These are phyloP conservation scores for Paecilomyces niveus DNA, from an alignment of 2,329 filamentous ascomycete genomes.

Conservation along the genomic window DNA sequence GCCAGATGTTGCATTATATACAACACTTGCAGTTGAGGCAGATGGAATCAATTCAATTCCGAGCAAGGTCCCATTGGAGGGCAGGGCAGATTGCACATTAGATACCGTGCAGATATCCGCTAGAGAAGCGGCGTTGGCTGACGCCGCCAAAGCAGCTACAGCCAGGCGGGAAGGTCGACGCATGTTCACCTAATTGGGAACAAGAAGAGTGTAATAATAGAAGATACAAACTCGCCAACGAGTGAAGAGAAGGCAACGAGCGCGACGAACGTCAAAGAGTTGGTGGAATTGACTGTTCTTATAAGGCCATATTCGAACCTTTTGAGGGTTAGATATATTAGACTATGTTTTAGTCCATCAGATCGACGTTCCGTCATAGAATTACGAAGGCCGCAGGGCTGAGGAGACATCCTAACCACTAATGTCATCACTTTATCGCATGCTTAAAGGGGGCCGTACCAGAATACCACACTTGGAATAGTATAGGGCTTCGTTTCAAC, in stretches of 20 bases:
- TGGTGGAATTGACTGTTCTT: not conserved
- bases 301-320: not conserved
- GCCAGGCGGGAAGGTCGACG: slow-evolving; percentile 10
- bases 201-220: not conserved
- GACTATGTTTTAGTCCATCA: too few relatives aligned
- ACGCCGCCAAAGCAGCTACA: slow-evolving; percentile 16
- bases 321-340: not conserved
- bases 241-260: not conserved
- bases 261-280: not conserved
- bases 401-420: not conserved
- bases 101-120: slow-evolving; percentile 36
- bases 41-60: slow-evolving; percentile 38
- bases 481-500: too few relatives aligned
- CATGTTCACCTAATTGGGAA: slow-evolving; percentile 21
- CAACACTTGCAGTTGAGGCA: slow-evolving; percentile 31
- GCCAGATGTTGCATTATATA: slow-evolving; percentile 29
- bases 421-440: not conserved
- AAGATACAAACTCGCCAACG: not conserved
- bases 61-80: slow-evolving; percentile 35
- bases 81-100: slow-evolving; percentile 37
- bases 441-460: not conserved
- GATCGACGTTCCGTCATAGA: too few relatives aligned
- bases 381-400: not conserved
- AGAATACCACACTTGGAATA: not conserved
- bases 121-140: slow-evolving; percentile 28